Base-by-base conservation (phyloP, 2,329 filamentous ascomycete species). In the Scopulariopsis brevicaulis region DNA sequence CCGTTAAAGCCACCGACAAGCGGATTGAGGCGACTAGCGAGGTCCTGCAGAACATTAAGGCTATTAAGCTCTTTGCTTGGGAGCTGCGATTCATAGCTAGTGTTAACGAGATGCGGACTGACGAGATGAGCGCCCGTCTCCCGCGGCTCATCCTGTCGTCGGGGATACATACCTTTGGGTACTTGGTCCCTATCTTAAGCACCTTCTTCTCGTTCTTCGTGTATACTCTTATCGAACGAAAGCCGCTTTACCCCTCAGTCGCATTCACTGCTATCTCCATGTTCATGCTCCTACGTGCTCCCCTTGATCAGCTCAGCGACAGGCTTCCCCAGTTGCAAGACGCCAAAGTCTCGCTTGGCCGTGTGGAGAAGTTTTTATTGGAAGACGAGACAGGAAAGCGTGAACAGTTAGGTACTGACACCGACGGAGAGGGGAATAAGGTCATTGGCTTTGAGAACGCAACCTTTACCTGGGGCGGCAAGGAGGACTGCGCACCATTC, bases 51-150 rank as follows among this genome's bases (percentile, higher is more conserved):
- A 99, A 97, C 66, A 97, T 99, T 63, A 85, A 94, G 55, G 96
- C 99, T 69, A 97, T 99, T 81, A 99, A 99, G 69, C 99, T 94
- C 71, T 99, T 99, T 69, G 93, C 94, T 0, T 99, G 94, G 94
- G 94, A 99, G 70, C 85, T 91, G 65, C 87, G 93, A 2, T 99
- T 96, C 69, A 83, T 89, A 59, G 82, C 83, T 22, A 84, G 90
- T 58, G 90, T 99, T 40, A 87, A 95, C 60, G 93, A 96, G 69
- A 96, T 96, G 74, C 85, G 94, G 61, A 77, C 79, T 51, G 77
- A 77, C 3, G 94, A 99, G 70, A 78, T 99, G 56, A 84, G 81
- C 64, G 84, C 90, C 35, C 73, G 99, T 57, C 86, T 91, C 59
- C 82, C 82, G 46, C 84, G 93, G 60, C 99, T 96, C 72, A 84